phyloP scores from a whole-genome alignment of 805 yeast species.

The Yarrowia sp. region DNA sequence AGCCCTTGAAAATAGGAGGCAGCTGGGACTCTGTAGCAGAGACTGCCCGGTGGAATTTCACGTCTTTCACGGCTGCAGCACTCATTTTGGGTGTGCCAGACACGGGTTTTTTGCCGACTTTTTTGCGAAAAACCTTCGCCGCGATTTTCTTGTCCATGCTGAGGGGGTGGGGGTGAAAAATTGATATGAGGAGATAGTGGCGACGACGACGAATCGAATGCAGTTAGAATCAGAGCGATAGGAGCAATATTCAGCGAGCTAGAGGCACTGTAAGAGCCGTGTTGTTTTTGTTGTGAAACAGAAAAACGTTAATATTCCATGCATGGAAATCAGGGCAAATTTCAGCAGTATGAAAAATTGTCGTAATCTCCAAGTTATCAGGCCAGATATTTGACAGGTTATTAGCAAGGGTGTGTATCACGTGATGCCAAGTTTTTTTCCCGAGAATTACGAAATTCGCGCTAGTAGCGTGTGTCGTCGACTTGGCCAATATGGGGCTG shows the following conservation, averaged over 20 bases:
- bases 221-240: background rate
- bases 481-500: too few relatives aligned
- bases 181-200: background rate
- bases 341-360: too few relatives aligned
- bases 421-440: too few relatives aligned
- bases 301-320: background rate
- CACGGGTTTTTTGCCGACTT: background rate
- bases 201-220: background rate
- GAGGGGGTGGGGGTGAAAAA: background rate
- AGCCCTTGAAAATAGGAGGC: background rate
- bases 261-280: too few relatives aligned
- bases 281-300: too few relatives aligned
- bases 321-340: too few relatives aligned
- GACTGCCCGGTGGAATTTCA: background rate
- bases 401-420: too few relatives aligned
- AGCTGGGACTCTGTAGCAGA: background rate
- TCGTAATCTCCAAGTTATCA: too few relatives aligned
- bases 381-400: too few relatives aligned
- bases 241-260: too few relatives aligned
- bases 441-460: too few relatives aligned
- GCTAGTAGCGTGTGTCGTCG: too few relatives aligned
- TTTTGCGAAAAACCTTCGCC: background rate
- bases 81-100: background rate
- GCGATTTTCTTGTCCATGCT: slow-evolving; percentile 17
- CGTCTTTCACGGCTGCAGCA: slow-evolving; percentile 2